Evolutionary conservation across 23 red algal species (phyloP), one percentile per base, ranked within the genome.

Genomic region (Agarophyton chilense): DNA sequence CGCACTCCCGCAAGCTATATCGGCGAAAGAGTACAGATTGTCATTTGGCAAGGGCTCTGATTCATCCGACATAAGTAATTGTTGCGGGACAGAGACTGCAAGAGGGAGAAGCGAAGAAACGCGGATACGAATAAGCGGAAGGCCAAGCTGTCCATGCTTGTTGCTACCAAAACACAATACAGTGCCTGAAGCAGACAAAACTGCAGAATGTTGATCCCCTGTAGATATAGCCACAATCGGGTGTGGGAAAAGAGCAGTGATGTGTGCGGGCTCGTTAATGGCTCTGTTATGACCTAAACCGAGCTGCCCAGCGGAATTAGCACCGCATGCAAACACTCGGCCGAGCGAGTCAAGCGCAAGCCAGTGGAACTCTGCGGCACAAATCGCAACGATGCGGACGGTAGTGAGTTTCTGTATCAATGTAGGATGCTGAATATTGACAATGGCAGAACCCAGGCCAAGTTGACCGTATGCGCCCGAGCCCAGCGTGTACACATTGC

Each of bases 131-230:
- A 85, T 49, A 47, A 46, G 49, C 49, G 90, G 45, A 7, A 75
- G 42, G 65, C 96, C 96, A 51, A 98, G 77, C 43, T 98, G 96
- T 66, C 92, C 85, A 56, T 92, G 54, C 47, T 88, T 87, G 71
- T 95, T 95, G 64, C 86, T 89, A 19, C 96, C 96, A 86, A 98
- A 98, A 43, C 79, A 77, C n/a, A 91, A 95, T 10, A 87, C 40
- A 28, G 58, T 80, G 24, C 96, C 96, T 5, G 75, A 67, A 24
- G 92, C 87, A n/a, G 96, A 92, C 21, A 98, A 46, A 28, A 95
- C 92, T 16, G 86, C 92, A 58, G 78, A 85, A 67, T 98, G 96
- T 39, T 88, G 38, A 49, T 91, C 96, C 0, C 96, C 96, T 17
- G 86, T 82, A 44, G 87, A 82, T 36, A 96, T 31, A 21, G 78